Base-by-base conservation (phyloP, 2,329 filamentous ascomycete genomes). In the Aspergillus sp. region DNA sequence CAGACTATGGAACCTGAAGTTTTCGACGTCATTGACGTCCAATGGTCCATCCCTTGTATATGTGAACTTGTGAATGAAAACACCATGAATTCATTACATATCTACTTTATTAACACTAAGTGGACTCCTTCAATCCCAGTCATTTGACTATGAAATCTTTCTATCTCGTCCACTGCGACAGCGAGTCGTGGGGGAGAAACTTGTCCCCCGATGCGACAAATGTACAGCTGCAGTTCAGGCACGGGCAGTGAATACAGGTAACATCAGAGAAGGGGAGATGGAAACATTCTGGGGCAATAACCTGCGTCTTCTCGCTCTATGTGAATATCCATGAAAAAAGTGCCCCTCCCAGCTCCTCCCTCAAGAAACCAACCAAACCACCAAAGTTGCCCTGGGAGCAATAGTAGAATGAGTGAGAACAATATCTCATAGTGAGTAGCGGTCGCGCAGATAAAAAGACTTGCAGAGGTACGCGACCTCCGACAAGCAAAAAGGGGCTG, bases 21-120 rank as follows among this genome's bases (percentile, higher is more conserved):
- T 32, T 41, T 24, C 68, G 66, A 70, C 71, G 71, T 73, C 71
- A 73, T 73, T 64, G 66, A 65, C 62, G 55, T 52, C 55, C 5
- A 36, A 36, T 17, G 39, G 17, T 17, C n/a, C 26, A 30, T 30
- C 26, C 26, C 26, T 30, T 30, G 20, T n/a, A 15, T 26, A 11
- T 12, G 13, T 6, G 30, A 26, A 36, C 4, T 36, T 36, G 34
- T 15, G 17, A 49, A 26, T 20, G n/a, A 22, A 55, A 57, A 57
- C 43, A 44, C 22, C 58, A 60, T 59, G 59, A 18, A 64, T 65
- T 62, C 58, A 62, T 62, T 64, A 62, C 26, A 11, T 64, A 62
- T 62, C 62, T 65, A 64, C 63, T 61, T 51, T 36, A 58, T 42
- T 58, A 58, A 53, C 60, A 56, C 60, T 64, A 65, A 53, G 52